A percentile compares a stretch with the other conserved stretches of the same genome.
Conservation (phyloP, 495 filamentous ascomycete genomes). For the Podospora appendiculata region DNA sequence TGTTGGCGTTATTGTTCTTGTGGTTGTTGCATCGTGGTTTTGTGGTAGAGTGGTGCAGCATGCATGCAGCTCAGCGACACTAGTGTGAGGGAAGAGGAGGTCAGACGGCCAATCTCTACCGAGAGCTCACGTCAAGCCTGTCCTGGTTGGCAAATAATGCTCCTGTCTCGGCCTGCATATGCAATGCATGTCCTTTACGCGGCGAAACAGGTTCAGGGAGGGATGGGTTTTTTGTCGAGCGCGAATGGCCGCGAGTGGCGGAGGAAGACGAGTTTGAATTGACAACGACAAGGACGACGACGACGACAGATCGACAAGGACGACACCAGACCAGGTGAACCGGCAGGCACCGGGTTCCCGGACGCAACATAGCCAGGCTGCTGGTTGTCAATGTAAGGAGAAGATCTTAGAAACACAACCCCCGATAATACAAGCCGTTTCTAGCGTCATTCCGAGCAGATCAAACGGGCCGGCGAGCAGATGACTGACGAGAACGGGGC, state of each 20-base stretch:
- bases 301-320: not conserved
- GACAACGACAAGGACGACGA: not conserved
- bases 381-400: not conserved
- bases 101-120: not conserved
- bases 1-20: too few relatives aligned
- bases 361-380: not conserved
- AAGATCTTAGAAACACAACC: conserved; percentile 13
- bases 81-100: not conserved
- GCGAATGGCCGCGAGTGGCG: not conserved
- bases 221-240: not conserved
- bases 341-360: conserved; percentile 3
- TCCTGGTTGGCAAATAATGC: not conserved
- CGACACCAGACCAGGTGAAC: too few relatives aligned
- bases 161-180: conserved; percentile 1
- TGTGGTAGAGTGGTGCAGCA: not conserved
- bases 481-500: not conserved
- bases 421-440: conserved; percentile 5
- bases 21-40: too few relatives aligned
- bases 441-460: not conserved
- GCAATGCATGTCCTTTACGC: not conserved
- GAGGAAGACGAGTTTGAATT: not conserved
- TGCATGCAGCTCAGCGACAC: not conserved
- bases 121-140: not conserved
- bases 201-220: not conserved
- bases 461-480: not conserved